Evolutionary conservation across 345 rosid species (phyloP).

Genomic region (Populus davidiana): DNA sequence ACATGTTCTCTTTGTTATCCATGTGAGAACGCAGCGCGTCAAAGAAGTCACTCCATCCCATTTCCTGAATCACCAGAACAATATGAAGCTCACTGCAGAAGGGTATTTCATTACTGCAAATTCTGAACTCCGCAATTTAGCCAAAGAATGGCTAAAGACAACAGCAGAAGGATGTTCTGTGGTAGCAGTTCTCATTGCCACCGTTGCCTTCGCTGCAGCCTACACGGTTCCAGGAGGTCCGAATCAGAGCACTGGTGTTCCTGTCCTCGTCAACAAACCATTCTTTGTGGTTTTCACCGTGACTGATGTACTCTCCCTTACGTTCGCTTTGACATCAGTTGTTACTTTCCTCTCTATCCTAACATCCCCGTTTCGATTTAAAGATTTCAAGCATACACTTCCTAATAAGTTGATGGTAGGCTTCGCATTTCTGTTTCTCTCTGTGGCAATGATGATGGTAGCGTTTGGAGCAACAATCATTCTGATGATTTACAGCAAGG

Average conservation of each 20-base stretch:
- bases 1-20: neutral
- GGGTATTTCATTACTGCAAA: neutral
- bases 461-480: constrained; percentile 10
- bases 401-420: constrained; percentile 7
- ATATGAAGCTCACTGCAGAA: neutral
- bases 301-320: constrained; percentile 49
- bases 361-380: constrained; percentile 25
- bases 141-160: constrained; percentile 56
- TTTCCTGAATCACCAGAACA: constrained; percentile 9
- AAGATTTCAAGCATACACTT: constrained; percentile 10
- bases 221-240: constrained; percentile 48
- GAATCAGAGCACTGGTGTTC: constrained; percentile 21
- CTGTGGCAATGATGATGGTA: constrained; percentile 10
- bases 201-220: constrained; percentile 59
- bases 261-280: constrained; percentile 3
- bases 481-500: neutral
- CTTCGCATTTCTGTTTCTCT: constrained; percentile 9
- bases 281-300: constrained; percentile 38
- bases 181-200: constrained; percentile 52
- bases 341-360: constrained; percentile 55
- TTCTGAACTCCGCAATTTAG: constrained; percentile 30
- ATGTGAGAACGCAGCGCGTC: constrained; percentile 10
- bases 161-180: constrained; percentile 53
- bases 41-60: neutral
- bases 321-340: constrained; percentile 46